phyloP scores from a whole-genome alignment of 192 early-diverging fungal genomes.

The Oehlia diaphana region DNA sequence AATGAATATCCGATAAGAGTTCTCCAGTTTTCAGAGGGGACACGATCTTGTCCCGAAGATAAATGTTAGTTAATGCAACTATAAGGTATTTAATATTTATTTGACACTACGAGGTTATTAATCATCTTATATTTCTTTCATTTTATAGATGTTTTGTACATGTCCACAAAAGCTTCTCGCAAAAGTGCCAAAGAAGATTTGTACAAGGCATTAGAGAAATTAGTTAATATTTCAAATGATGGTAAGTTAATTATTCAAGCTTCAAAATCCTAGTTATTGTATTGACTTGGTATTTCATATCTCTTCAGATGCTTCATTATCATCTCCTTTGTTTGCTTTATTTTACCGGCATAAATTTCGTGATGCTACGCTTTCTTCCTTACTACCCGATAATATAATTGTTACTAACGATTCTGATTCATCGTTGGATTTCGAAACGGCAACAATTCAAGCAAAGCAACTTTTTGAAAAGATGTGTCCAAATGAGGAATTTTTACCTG shows the following conservation, averaged over 20 bases:
- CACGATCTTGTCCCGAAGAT: slow-evolving; percentile 46
- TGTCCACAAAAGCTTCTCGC: slow-evolving; percentile 20
- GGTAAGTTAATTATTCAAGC: not conserved
- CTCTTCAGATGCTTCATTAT: not conserved
- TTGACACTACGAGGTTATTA: not conserved
- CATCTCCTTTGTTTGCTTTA: slow-evolving; percentile 39
- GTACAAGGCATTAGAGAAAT: slow-evolving; percentile 13
- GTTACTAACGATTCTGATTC: slow-evolving; percentile 43
- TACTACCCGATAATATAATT: slow-evolving; percentile 48
- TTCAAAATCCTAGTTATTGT: slow-evolving; percentile 6
- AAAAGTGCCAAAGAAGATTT: slow-evolving; percentile 26
- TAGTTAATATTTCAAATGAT: slow-evolving; percentile 9
- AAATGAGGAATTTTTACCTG: slow-evolving; percentile 50
- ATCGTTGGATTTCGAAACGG: slow-evolving; percentile 47
- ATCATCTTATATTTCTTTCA: not conserved
- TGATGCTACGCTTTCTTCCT: slow-evolving; percentile 29
- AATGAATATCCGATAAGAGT: slow-evolving; percentile 43
- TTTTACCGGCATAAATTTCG: slow-evolving; percentile 48
- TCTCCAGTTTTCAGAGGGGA: slow-evolving; percentile 40
- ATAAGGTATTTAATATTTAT: not conserved
- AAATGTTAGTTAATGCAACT: slow-evolving; percentile 34
- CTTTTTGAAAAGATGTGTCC: slow-evolving; percentile 42
- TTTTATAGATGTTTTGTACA: slow-evolving; percentile 37
- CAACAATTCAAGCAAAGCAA: slow-evolving; percentile 44
- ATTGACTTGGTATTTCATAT: slow-evolving; percentile 16